Percentiles rank a stretch among this genome's conserved stretches.
phyloP scores from a whole-genome alignment of 1,139 yeast genomes.

The Suhomyces bokatorum region DNA sequence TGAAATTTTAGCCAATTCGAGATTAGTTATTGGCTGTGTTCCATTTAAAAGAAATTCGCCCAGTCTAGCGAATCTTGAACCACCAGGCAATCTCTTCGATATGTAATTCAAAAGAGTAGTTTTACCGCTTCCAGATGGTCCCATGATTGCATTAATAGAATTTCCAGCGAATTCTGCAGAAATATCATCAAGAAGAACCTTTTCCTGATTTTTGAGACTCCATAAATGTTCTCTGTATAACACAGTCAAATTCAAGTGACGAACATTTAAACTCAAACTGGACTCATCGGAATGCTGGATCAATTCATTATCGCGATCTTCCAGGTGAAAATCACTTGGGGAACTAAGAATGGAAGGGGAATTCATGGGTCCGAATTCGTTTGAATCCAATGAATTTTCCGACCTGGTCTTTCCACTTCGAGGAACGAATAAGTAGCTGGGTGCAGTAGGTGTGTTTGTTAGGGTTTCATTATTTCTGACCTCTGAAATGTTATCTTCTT shows the following conservation, averaged over 20 bases:
- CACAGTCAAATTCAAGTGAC: conserved; percentile 9
- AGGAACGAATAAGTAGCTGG: no score
- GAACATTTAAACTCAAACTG: conserved; percentile 11
- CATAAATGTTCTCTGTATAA: conserved; percentile 2
- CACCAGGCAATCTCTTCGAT: conserved; percentile 60
- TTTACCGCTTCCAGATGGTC: conserved; percentile 88
- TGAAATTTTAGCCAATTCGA: conserved; percentile 53
- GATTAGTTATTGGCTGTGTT: conserved; percentile 37
- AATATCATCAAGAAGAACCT: conserved; percentile 47
- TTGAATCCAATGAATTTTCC: neutral
- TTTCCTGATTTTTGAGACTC: conserved; percentile 2
- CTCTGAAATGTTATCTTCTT: neutral
- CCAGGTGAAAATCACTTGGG: neutral
- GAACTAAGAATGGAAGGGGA: neutral
- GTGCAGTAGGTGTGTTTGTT: neutral
- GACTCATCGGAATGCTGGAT: conserved; percentile 1
- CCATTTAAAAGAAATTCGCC: conserved; percentile 31
- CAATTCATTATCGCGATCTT: neutral
- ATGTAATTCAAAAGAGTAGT: conserved; percentile 69
- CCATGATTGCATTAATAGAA: conserved; percentile 79
- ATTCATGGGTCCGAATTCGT: neutral
- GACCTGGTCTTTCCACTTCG: no score
- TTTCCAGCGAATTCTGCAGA: conserved; percentile 60
- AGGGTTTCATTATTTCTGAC: neutral
- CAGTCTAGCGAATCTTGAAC: conserved; percentile 28